Base-by-base conservation (phyloP, 345 rosid genomes). In the Salix purpurea region DNA sequence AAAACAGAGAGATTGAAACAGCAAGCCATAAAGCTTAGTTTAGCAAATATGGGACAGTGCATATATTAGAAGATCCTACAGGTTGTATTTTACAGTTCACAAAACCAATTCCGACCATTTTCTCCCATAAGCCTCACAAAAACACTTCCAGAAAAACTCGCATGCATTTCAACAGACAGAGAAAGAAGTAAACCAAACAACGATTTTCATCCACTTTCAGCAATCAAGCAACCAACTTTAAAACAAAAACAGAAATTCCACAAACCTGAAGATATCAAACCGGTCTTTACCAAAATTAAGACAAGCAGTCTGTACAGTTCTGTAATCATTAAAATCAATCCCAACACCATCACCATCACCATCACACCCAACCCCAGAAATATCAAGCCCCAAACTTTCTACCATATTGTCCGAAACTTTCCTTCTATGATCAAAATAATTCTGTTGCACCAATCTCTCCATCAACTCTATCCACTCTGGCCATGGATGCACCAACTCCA, bases 381-480 rank as follows among this genome's bases (percentile, higher is more conserved):
- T 82, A 76, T 85, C 91, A 48, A 92, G 77, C 32, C 97, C 99
- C 69, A 87, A 81, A 58, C 79, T 86, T 48, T 85, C 77, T 34
- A 89, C 83, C 89, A 90, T 83, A 60, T 75, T 89, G 36, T 87
- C 94, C 81, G 90, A 96, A 76, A 91, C 90, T 79, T 77, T 76
- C 78, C 96, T 91, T 82, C 85, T 84, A 72, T 91, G 94, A 83
- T 96, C 97, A 86, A 96, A 93, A 86, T 92, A 96, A 78, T 96
- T 93, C 86, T 92, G 97, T 71, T 91, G 88, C 80, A 91, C 90
- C 74, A 96, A 78, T 75, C 88, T 88, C 85, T 90, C 92, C 94
- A 96, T 91, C 80, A 96, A 81, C 86, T 96, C 98, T 44, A 94
- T 87, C 99, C 98, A 96, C 86, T 96, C 99, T 2, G 97, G 94